Evolutionary conservation across 345 rosid genomes (phyloP).

Genomic region (Aquilaria malaccensis): DNA sequence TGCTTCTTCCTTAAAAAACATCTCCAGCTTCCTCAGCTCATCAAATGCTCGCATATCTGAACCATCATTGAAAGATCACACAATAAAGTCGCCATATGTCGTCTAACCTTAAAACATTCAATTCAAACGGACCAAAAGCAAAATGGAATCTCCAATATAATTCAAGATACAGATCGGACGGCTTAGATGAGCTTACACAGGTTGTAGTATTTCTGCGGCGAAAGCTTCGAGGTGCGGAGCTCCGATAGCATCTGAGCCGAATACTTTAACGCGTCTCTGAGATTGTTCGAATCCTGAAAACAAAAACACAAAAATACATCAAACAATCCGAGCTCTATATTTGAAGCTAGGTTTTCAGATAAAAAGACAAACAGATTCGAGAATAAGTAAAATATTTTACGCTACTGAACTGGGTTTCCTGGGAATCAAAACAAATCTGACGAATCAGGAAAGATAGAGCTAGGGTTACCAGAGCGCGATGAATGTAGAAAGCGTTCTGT

Average conservation of each 20-base stretch:
- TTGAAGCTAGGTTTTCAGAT: slow-evolving; percentile 24
- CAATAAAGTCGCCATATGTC: background rate
- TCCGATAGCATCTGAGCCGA: slow-evolving; percentile 99
- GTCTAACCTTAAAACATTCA: slow-evolving; percentile 1
- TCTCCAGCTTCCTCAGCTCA: slow-evolving; percentile 90
- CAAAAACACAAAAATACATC: slow-evolving; percentile 1
- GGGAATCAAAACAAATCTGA: too few relatives aligned
- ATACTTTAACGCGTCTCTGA: slow-evolving; percentile 92
- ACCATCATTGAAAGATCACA: slow-evolving; percentile 14
- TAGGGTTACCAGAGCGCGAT: slow-evolving; percentile 84
- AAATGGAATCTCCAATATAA: slow-evolving; percentile 6
- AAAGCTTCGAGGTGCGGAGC: slow-evolving; percentile 94
- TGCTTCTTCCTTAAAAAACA: slow-evolving; percentile 91
- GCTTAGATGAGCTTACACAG: slow-evolving; percentile 52
- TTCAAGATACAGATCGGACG: slow-evolving; percentile 13
- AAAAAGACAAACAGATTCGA: background rate
- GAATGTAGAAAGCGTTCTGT: slow-evolving; percentile 97
- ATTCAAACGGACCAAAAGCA: background rate
- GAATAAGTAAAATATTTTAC: background rate
- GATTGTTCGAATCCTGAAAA: slow-evolving; percentile 83
- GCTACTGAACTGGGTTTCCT: too few relatives aligned
- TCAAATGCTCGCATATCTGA: slow-evolving; percentile 97
- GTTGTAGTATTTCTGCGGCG: slow-evolving; percentile 92
- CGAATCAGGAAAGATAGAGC: background rate
- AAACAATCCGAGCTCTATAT: background rate